Evolutionary conservation across 371 early-diverging fungal genomes (phyloP).

Genomic region (Apophysomyces trapeziformis): DNA sequence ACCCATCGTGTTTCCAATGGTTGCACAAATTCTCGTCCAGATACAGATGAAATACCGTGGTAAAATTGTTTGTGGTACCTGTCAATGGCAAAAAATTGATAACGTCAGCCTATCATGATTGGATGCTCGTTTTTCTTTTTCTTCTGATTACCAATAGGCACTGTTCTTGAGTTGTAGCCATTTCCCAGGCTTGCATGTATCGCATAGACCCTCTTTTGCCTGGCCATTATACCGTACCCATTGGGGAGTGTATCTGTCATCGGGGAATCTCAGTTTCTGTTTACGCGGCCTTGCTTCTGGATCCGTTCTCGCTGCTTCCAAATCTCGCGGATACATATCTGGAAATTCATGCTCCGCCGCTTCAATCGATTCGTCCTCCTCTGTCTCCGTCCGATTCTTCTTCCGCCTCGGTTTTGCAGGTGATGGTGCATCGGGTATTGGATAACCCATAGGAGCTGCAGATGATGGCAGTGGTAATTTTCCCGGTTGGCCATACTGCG

Average conservation of each 20-base stretch:
- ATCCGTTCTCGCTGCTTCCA: constrained; percentile 40
- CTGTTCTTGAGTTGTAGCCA: constrained; percentile 95
- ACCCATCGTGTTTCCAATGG: constrained; percentile 72
- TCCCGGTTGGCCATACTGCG: background rate
- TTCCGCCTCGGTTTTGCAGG: constrained; percentile 27
- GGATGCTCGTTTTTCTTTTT: background rate
- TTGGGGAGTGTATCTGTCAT: constrained; percentile 86
- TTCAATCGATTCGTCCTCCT: constrained; percentile 31
- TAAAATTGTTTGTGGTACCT: constrained; percentile 92
- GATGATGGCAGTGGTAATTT: background rate
- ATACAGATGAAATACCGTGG: constrained; percentile 88
- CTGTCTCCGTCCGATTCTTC: constrained; percentile 19
- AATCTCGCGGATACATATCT: constrained; percentile 48
- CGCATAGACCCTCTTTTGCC: constrained; percentile 87
- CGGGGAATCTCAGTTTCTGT: constrained; percentile 71
- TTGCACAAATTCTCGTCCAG: constrained; percentile 75
- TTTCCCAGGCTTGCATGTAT: constrained; percentile 82
- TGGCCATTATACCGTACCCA: constrained; percentile 84
- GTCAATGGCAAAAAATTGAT: background rate
- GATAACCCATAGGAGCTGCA: background rate
- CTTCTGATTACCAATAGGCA: constrained; percentile 76
- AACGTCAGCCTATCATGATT: background rate
- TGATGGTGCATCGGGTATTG: constrained; percentile 5
- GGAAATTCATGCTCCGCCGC: constrained; percentile 49
- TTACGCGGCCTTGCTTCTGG: constrained; percentile 63